phyloP scores from a whole-genome alignment of 148 eudicot genomes.

The Drosera capensis region DNA sequence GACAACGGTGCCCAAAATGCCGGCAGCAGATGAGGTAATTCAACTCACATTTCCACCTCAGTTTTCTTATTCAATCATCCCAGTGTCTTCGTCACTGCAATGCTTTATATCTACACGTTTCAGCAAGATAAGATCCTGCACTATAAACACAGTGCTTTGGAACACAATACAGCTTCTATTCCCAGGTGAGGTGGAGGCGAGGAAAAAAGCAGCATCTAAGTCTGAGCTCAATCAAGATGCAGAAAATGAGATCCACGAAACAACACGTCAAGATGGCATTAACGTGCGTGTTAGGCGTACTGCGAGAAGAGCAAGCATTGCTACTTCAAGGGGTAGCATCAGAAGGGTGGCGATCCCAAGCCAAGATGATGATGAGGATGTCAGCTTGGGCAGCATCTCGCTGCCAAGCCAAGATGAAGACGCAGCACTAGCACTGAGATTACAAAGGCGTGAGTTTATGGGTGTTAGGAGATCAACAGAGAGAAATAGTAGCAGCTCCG shows the following conservation, averaged over 20 bases:
- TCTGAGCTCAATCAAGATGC: constrained; percentile 15
- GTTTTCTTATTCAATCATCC: not conserved
- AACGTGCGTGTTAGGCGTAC: not conserved
- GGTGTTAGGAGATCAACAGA: constrained; percentile 25
- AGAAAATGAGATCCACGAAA: constrained; percentile 10
- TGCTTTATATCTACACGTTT: not conserved
- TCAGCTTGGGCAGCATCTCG: constrained; percentile 16
- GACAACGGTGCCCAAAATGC: constrained; percentile 81
- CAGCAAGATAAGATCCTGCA: constrained; percentile 87
- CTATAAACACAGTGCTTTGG: constrained; percentile 97
- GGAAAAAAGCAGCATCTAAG: constrained; percentile 38
- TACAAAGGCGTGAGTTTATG: constrained; percentile 68
- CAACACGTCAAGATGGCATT: not conserved
- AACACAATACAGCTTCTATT: constrained; percentile 91
- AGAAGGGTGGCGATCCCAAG: not conserved
- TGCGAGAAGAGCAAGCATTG: not conserved
- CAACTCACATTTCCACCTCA: not conserved
- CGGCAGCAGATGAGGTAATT: constrained; percentile 78
- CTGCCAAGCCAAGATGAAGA: constrained; percentile 60
- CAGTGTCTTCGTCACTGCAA: not conserved
- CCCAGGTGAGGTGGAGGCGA: constrained; percentile 75
- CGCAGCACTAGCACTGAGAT: constrained; percentile 27
- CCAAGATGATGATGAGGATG: constrained; percentile 16
- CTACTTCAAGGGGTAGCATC: not conserved
- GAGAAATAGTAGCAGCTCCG: constrained; percentile 10